These are phyloP conservation scores for Phragmites australis DNA, from an alignment of 176 grass and related monocot species.

Conservation along the genomic window DNA sequence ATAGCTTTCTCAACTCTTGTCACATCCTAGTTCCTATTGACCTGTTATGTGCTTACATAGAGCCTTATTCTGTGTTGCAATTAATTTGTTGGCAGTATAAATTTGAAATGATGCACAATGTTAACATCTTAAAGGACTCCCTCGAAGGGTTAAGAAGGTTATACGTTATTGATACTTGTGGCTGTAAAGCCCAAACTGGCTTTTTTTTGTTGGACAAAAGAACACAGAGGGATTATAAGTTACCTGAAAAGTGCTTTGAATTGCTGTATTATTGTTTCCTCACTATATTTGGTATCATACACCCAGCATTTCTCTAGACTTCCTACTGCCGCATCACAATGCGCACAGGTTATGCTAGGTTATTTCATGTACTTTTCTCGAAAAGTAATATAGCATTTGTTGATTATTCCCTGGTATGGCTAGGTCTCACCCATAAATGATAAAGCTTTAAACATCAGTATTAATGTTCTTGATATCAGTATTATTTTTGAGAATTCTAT, in stretches of 20 bases:
- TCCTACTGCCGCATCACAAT: neutral
- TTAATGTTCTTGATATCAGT: conserved; percentile 23
- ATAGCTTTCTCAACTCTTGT: neutral
- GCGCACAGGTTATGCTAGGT: neutral
- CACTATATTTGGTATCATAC: neutral
- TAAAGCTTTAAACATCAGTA: neutral
- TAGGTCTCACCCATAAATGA: neutral
- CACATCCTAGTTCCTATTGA: neutral
- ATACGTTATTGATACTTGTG: neutral
- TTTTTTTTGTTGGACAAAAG: neutral
- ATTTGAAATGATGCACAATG: conserved; percentile 18
- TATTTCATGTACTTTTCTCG: conserved; percentile 8
- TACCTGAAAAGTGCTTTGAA: neutral
- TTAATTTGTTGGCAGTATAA: neutral
- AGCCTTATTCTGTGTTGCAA: conserved; percentile 19
- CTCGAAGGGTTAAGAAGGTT: too few relatives aligned
- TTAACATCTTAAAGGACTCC: neutral
- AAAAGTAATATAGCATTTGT: conserved; percentile 4
- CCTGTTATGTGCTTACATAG: neutral
- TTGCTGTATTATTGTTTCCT: neutral
- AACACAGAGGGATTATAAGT: neutral
- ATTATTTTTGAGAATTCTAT: conserved; percentile 19
- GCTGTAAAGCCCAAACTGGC: neutral
- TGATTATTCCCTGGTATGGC: neutral
- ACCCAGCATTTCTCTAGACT: neutral